These are phyloP conservation scores for Phytomonas sp. DNA, from an alignment of 208 protist species.

Conservation along the genomic window DNA sequence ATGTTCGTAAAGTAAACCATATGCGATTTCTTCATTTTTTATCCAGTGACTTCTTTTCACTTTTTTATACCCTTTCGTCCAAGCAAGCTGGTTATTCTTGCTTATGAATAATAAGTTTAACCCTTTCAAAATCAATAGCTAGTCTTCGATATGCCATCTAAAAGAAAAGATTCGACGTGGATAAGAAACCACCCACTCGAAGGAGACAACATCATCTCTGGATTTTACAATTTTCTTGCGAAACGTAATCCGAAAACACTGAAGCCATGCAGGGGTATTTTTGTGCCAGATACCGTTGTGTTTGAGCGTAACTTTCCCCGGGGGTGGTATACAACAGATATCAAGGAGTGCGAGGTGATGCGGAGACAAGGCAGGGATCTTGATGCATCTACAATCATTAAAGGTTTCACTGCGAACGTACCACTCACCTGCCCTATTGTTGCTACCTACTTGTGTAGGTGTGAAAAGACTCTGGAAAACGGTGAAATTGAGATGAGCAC, in stretches of 20 bases:
- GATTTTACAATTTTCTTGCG: slow-evolving; percentile 73
- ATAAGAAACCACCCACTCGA: slow-evolving; percentile 86
- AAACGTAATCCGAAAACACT: slow-evolving; percentile 83
- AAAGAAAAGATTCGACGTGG: slow-evolving; percentile 44
- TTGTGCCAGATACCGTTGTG: slow-evolving; percentile 80
- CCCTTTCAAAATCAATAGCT: background rate
- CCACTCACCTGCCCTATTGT: slow-evolving; percentile 49
- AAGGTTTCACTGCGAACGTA: slow-evolving; percentile 45
- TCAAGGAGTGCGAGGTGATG: slow-evolving; percentile 73
- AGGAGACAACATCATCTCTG: slow-evolving; percentile 68
- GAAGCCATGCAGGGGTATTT: slow-evolving; percentile 69
- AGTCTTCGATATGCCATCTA: slow-evolving; percentile 18
- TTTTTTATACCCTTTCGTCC: slow-evolving; percentile 1
- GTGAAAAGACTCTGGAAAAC: slow-evolving; percentile 34
- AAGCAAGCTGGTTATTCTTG: background rate
- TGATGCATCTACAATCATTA: slow-evolving; percentile 72
- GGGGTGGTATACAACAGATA: slow-evolving; percentile 82
- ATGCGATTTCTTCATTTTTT: background rate
- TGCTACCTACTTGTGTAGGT: slow-evolving; percentile 59
- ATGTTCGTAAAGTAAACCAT: background rate
- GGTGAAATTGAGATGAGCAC: slow-evolving; percentile 45
- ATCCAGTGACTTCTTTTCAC: background rate
- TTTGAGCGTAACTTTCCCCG: slow-evolving; percentile 88
- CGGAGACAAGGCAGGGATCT: slow-evolving; percentile 83
- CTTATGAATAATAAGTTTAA: background rate